These are phyloP conservation scores for Debaryomyces tyrocola DNA, from an alignment of 805 yeast species.

Conservation along the genomic window DNA sequence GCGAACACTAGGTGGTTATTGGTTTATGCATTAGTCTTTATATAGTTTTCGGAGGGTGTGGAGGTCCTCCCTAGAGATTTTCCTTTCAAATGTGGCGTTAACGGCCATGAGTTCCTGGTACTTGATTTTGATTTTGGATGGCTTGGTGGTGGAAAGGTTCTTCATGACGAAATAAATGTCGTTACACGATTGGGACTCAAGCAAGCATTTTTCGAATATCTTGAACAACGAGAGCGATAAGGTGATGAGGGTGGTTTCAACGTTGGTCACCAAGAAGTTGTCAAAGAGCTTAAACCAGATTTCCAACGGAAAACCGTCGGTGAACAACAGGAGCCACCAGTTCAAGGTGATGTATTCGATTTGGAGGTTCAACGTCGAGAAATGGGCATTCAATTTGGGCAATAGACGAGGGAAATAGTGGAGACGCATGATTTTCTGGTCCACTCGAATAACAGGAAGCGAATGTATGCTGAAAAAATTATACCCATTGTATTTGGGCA, in stretches of 20 bases:
- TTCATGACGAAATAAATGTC: conserved; percentile 36
- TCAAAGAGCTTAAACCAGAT: conserved; percentile 55
- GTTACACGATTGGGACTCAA: conserved; percentile 23
- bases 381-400: conserved; percentile 42
- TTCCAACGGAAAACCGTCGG: conserved; percentile 51
- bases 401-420: conserved; percentile 32
- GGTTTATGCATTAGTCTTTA: no score
- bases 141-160: conserved; percentile 20
- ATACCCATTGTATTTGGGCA: conserved; percentile 42
- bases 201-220: conserved; percentile 30
- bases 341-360: conserved; percentile 51
- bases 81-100: conserved; percentile 13
- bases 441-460: conserved; percentile 32
- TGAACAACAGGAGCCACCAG: conserved; percentile 58
- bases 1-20: no score
- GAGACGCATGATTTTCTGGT: conserved; percentile 36
- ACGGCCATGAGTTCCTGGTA: conserved; percentile 19
- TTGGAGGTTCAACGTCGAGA: conserved; percentile 36
- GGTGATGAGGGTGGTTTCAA: conserved; percentile 34
- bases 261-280: conserved; percentile 35
- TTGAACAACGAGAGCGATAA: conserved; percentile 37
- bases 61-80: conserved; percentile 7
- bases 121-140: conserved; percentile 16
- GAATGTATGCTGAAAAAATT: conserved; percentile 12
- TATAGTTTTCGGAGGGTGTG: neutral